Base-by-base conservation (phyloP, 2,329 filamentous ascomycete species). In the Aspergillus sp. region DNA sequence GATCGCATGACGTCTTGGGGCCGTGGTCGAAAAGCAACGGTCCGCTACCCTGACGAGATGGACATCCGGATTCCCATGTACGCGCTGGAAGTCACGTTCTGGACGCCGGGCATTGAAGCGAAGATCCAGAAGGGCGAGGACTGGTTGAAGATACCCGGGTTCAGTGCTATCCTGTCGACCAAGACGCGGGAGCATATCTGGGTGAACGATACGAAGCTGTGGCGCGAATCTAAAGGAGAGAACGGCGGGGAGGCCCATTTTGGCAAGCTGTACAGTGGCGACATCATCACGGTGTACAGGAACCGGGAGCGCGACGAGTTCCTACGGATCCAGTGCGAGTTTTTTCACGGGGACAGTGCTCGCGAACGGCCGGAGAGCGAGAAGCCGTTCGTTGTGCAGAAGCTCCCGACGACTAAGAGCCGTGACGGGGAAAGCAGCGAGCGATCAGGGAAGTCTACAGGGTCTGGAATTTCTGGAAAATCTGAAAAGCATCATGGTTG, bases 11-110 rank as follows among this genome's bases (percentile, higher is more conserved):
- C 80, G 0, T 81, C 79, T 0, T 96, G 86, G 78, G 89, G 89
- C 17, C 77, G 89, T 15, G 74, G 74, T 0, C 64, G 61, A 1
- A 66, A 71, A 13, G 88, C 86, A 47, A 89, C 81, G 0, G 60
- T 78, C 17, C 66, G 78, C 2, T 84, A 86, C 48, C 59, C 71
- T 1, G 66, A 78, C 29, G 63, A 58, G 17, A 61, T 64, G 15
- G 85, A 95, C 43, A 71, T 68, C 2, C 79, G 78, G 11, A 75
- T 96, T 22, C 85, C 88, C 1, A 89, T 89, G 52, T 79, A 80
- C 41, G 86, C 84, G 1, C 76, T 94, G 45, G 80, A 83, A 48
- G 66, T 95, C 24, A 68, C 85, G 20, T 74, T 91, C 17, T 86
- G 81, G 71, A 78, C 74, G 34, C 71, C 78, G 1, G 74, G 74